Conservation (phyloP, 2,329 filamentous ascomycete genomes). For the Cercospora sp. region DNA sequence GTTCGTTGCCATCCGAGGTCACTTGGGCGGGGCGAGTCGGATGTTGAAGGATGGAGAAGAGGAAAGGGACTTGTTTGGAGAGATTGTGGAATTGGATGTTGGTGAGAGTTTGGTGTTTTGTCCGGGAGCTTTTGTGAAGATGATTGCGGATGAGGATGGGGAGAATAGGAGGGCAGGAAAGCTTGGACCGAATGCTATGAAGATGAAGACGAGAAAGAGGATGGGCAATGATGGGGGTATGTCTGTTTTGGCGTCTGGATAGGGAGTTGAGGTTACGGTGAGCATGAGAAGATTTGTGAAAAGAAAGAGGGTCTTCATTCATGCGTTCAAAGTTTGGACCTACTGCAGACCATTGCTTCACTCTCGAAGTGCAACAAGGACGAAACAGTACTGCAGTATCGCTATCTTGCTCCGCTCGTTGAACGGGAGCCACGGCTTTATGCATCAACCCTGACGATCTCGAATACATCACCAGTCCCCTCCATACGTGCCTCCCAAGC, state of each 20-base stretch:
- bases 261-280: neutral
- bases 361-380: too few relatives aligned
- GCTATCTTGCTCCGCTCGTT: too few relatives aligned
- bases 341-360: too few relatives aligned
- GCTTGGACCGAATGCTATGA: slow-evolving; percentile 28
- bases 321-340: too few relatives aligned
- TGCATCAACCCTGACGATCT: too few relatives aligned
- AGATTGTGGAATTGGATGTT: slow-evolving; percentile 34
- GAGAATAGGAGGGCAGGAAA: slow-evolving; percentile 25
- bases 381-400: too few relatives aligned
- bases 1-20: slow-evolving; percentile 50
- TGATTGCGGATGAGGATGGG: slow-evolving; percentile 22
- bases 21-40: slow-evolving; percentile 50
- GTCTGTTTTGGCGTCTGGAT: slow-evolving; percentile 29
- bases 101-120: slow-evolving; percentile 40
- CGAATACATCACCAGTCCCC: too few relatives aligned
- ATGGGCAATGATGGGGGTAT: slow-evolving; percentile 33
- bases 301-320: too few relatives aligned
- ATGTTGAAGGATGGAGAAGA: slow-evolving; percentile 17
- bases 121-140: slow-evolving; percentile 32
- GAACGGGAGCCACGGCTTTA: too few relatives aligned
- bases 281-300: neutral
- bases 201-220: slow-evolving; percentile 35
- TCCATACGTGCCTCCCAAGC: too few relatives aligned
- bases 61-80: slow-evolving; percentile 30